Base-by-base conservation (phyloP, 1,139 yeast genomes). In the Yamadazyma aaseri region DNA sequence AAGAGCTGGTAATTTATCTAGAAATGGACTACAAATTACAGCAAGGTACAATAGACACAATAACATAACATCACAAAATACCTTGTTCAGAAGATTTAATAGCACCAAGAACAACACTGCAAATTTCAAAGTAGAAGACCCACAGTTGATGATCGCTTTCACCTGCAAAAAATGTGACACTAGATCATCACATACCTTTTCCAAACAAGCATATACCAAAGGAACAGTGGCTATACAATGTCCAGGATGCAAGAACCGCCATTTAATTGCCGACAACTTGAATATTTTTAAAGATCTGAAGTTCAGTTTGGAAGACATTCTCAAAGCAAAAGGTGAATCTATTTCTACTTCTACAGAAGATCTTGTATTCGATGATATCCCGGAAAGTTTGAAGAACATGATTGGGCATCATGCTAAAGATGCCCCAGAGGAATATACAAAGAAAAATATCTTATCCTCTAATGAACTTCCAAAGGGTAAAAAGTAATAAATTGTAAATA, bases 191-290 rank as follows among this genome's bases (percentile, higher is more conserved):
- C 97, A 92, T 54, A 73, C 81, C 3, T 81, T 92, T 51, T 85
- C 96, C 12, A 90, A 89, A 47, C 97, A 92, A 57, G 90, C 97
- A 0, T 92, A 92, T 55, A 76, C 81, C 16, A 69, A 72, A 17
- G 98, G 98, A 1, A 81, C 96, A 0, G 96, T 92, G 3, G 64
- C 87, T 36, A 83, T 92, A 23, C 90, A 87, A 52, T 92, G 97
- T 53, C 97, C 97, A 0, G 85, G 89, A 8, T 90, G 98, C 59
- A 76, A 84, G 47, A 79, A 76, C 53, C 76, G 97, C 44, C 98
- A 92, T 53, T 65, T 92, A 51, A 90, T 92, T 34, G 96, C 97
- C 1, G 98, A 92, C 55, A 95, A 90, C 58, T 68, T 92, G 48
- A 86, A 66, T 60, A 86, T 92, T 32, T 89, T 90, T 53, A 77